Conservation (phyloP, 148 eudicot genomes). For the Fallopia convolvulus region DNA sequence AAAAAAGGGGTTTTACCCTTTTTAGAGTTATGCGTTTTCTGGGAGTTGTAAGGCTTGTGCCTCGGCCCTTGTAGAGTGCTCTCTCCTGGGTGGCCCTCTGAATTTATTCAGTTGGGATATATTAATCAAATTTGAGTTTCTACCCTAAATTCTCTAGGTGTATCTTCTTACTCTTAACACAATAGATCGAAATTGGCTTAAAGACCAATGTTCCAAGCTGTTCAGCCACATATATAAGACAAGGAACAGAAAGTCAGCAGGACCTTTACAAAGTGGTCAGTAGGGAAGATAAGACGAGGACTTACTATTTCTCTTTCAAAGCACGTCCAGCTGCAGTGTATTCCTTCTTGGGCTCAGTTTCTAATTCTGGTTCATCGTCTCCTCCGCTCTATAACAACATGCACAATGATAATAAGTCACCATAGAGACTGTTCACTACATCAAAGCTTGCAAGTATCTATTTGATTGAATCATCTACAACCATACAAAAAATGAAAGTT, state of each 20-base stretch:
- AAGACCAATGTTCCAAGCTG: background rate
- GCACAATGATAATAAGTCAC: background rate
- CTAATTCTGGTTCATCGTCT: conserved; percentile 61
- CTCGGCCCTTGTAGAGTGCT: no score
- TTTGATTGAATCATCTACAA: background rate
- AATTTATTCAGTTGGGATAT: no score
- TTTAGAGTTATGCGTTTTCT: no score
- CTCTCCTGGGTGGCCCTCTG: no score
- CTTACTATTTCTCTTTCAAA: conserved; percentile 80
- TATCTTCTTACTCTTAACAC: background rate
- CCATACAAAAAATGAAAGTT: background rate
- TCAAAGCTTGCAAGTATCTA: background rate
- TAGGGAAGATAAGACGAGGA: conserved; percentile 10
- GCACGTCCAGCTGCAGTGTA: conserved; percentile 85
- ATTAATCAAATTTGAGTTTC: no score
- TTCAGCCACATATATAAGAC: background rate
- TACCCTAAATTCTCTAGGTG: no score
- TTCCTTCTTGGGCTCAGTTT: conserved; percentile 69
- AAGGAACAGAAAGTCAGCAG: background rate
- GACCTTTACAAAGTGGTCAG: background rate
- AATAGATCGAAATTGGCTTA: background rate
- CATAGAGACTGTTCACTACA: background rate
- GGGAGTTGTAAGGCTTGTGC: no score
- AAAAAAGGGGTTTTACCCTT: no score
- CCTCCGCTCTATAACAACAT: conserved; percentile 39